These are phyloP conservation scores for Blastocystis hominis DNA, from an alignment of 352 stramenopile genomes.

Conservation along the genomic window DNA sequence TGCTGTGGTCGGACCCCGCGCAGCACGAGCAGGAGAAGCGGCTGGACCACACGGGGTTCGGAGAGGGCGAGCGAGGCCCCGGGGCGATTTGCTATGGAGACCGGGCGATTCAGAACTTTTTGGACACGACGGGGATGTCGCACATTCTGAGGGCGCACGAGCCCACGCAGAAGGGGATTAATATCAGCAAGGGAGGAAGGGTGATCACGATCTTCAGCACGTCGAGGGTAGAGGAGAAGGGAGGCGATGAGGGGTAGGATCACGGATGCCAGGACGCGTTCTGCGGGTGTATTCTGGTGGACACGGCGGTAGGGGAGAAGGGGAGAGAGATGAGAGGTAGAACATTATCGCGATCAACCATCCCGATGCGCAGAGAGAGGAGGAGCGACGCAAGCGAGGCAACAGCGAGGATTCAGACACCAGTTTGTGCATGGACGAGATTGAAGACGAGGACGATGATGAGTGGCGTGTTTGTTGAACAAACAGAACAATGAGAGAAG, in stretches of 20 bases:
- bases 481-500: not conserved
- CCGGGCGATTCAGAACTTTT: constrained; percentile 75
- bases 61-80: constrained; percentile 73
- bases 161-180: constrained; percentile 76
- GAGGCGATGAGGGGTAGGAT: constrained; percentile 23
- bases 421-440: constrained; percentile 2
- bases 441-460: not conserved
- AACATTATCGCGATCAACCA: constrained; percentile 57
- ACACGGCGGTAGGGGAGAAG: not conserved
- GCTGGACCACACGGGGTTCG: constrained; percentile 67
- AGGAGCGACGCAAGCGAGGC: not conserved
- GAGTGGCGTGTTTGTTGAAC: not conserved
- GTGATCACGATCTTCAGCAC: constrained; percentile 61
- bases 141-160: constrained; percentile 81
- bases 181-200: constrained; percentile 72
- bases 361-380: not conserved
- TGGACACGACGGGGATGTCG: constrained; percentile 68
- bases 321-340: not conserved
- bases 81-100: constrained; percentile 79
- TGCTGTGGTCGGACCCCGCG: constrained; percentile 60
- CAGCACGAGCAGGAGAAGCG: constrained; percentile 58
- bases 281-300: constrained; percentile 56
- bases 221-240: constrained; percentile 17
- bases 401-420: not conserved
- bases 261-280: constrained; percentile 58